Base-by-base conservation (phyloP, 1,284 basidiomycete species). In the Xanthoconium separans region DNA sequence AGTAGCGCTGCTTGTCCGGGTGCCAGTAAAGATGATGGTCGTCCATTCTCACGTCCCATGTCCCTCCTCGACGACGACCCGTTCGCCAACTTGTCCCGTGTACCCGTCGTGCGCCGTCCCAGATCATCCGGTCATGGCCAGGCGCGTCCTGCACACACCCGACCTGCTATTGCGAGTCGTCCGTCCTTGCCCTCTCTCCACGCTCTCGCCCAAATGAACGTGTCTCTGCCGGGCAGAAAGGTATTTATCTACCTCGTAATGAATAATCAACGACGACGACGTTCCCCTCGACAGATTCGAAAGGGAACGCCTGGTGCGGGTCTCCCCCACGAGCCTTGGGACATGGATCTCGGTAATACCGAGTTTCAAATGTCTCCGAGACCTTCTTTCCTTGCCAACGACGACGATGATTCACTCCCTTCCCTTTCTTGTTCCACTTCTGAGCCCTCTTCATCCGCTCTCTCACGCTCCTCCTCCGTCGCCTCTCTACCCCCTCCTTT, bases 111-210 rank as follows among this genome's bases (percentile, higher is more conserved):
- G 27, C 51, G 58, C 9, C 69, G 74, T 12, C 68, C 75, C 3
- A 70, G 66, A 46, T 75, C 76, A 2, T 70, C 70, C 29, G 66
- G 69, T 10, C 71, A 73, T 40, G 62, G 69, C 1, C 75, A 77
- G 54, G 65, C 67, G 18, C 75, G 77, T 30, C 81, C 85, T 15
- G 85, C 85, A 0, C 67, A 81, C 59, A 80, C 80, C 48, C 77
- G 76, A 46, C 85, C 82, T 24, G 84, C 85, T 0, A 84, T 87
- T 57, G 59, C 70, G 7, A 57, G 77, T 5, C 79, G 82, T 18
- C 86, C 87, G 18, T 87, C 85, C 10, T 64, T 89, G n/a, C 87
- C 86, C 1, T 84, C 85, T 0, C 68, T 89, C 20, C 70, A 79
- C 61, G 77, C 79, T 1, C 78, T 89, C 22, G 76, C 84, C 7